phyloP scores from a whole-genome alignment of 306 rosid genomes.

The Vigna angularis region DNA sequence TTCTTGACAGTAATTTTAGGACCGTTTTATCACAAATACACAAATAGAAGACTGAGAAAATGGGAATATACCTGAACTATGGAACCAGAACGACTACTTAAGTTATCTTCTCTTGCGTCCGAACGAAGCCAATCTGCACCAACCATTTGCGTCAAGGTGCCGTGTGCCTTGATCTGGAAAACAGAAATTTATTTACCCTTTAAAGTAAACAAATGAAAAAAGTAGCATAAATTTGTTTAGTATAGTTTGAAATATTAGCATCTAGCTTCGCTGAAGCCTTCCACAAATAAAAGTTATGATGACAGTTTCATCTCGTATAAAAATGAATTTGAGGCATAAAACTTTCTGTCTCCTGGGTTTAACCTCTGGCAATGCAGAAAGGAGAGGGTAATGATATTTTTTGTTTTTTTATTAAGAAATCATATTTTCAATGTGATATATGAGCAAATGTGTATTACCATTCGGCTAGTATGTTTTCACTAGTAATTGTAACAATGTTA shows the following conservation, averaged over 20 bases:
- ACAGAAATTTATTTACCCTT: constrained; percentile 21
- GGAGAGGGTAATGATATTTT: too few species aligned
- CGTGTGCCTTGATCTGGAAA: constrained; percentile 71
- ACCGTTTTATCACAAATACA: not conserved
- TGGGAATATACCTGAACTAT: constrained; percentile 68
- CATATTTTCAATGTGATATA: too few species aligned
- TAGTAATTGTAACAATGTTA: too few species aligned
- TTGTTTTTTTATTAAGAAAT: too few species aligned
- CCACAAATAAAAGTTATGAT: not conserved
- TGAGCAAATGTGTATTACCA: too few species aligned
- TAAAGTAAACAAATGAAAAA: not conserved
- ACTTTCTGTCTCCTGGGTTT: too few species aligned
- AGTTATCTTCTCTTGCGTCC: constrained; percentile 70
- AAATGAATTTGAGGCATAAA: not conserved
- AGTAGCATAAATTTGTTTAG: not conserved
- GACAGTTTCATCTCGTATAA: not conserved
- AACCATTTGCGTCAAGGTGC: constrained; percentile 74
- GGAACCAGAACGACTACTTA: constrained; percentile 69
- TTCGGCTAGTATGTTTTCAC: too few species aligned
- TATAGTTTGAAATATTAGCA: not conserved
- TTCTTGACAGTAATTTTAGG: constrained; percentile 3
- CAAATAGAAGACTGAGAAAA: constrained; percentile 8
- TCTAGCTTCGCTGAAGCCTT: constrained; percentile 16
- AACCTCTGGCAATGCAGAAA: too few species aligned
- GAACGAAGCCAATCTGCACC: constrained; percentile 89